Evolutionary conservation across 345 rosid species (phyloP), one percentile per base, ranked within the genome.

Genomic region (Moricandia moricandioides): DNA sequence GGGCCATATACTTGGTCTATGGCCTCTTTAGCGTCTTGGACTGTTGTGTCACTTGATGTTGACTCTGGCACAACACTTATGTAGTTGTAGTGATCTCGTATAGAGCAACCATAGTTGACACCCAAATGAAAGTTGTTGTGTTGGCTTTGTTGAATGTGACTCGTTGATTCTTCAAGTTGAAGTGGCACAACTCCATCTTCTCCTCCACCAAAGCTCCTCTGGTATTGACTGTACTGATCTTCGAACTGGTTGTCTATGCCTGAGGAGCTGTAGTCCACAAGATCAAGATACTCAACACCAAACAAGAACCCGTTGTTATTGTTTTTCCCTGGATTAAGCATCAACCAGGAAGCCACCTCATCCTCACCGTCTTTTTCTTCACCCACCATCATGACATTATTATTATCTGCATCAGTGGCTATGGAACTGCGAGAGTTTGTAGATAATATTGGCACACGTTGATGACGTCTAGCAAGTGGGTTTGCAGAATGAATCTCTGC

Each of bases 401-500:
- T 81, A 4, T 34, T 80, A 8, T 30, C 76, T 7, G 35, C 71
- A 24, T 75, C 67, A 16, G 79, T 80, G 33, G 73, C 77, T 12
- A 73, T 60, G 75, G 76, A 65, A 4, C 73, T 77, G 45, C 70
- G 65, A 0, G 72, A 62, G 74, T 78, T 65, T 8, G 86, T 81
- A 14, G 92, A 80, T 8, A 87, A 80, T 8, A 87, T 75, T 3
- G 97, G 96, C 13, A 81, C 88, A 0, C 98, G 92, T 39, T 86
- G 92, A 84, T 93, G 98, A 72, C 97, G 97, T 73, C 90, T 84
- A 3, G 97, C 96, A 2, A 94, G 81, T 0, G 97, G 93, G 78
- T 94, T 94, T n/a, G 96, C 96, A 0, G 98, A 89, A 65, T 94
- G 98, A 73, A 94, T 86, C 29, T 86, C 94, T 0, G 93, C 83